Percentiles rank a stretch among this genome's conserved stretches.
Evolutionary conservation across 805 yeast genomes (phyloP).

Genomic region (Starmerella floris): DNA sequence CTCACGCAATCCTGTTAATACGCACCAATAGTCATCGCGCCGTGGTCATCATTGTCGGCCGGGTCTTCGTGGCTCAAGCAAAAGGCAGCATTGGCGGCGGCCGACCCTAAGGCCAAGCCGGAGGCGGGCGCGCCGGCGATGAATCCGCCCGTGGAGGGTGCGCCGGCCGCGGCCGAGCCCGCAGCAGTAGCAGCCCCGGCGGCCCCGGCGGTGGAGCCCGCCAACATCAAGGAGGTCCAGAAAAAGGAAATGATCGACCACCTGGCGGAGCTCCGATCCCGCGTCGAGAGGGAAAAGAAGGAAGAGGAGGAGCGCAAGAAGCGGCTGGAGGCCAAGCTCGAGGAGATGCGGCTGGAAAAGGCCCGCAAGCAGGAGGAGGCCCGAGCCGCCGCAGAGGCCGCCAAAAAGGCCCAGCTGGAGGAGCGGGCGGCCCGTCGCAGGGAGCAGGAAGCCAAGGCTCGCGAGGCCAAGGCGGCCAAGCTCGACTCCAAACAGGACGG

Average conservation of each 20-base stretch:
- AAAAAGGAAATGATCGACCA: slow-evolving; percentile 26
- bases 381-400: slow-evolving; percentile 9
- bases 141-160: not conserved
- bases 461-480: slow-evolving; percentile 1
- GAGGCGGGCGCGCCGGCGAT: slow-evolving; percentile 1
- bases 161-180: not conserved
- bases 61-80: not conserved
- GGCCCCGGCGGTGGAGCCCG: not conserved
- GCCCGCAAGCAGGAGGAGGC: slow-evolving; percentile 6
- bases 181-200: not conserved
- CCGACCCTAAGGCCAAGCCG: not conserved
- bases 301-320: slow-evolving; percentile 12
- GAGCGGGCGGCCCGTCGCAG: slow-evolving; percentile 5
- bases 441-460: slow-evolving; percentile 6
- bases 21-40: not conserved
- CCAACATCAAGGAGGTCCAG: slow-evolving; percentile 12
- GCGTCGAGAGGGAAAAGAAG: slow-evolving; percentile 14
- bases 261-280: slow-evolving; percentile 22
- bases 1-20: too few species aligned
- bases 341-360: slow-evolving; percentile 6
- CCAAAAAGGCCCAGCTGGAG: not conserved
- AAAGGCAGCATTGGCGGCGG: not conserved
- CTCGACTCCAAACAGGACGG: not conserved
- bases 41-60: not conserved
- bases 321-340: slow-evolving; percentile 13